These are phyloP conservation scores for Lasiosphaeria hispida DNA, from an alignment of 495 filamentous ascomycete genomes.

Conservation along the genomic window DNA sequence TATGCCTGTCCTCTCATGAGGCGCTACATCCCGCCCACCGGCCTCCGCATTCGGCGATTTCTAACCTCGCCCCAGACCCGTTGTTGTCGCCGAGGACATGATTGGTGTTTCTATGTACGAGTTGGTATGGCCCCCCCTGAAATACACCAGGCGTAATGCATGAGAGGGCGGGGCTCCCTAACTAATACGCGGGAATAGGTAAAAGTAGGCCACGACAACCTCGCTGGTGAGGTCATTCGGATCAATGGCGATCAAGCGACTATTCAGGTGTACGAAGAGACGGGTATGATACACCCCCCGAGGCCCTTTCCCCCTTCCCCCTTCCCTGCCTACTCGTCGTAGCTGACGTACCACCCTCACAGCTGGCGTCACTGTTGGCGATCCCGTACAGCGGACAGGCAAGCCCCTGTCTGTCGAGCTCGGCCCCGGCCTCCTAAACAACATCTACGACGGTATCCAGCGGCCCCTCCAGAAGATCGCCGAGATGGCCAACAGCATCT, in stretches of 20 bases:
- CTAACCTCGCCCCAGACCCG: constrained; percentile 60
- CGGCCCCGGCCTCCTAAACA: constrained; percentile 95
- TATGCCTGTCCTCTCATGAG: not conserved
- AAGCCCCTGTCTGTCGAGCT: constrained; percentile 97
- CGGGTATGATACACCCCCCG: constrained; percentile 55
- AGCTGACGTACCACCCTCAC: constrained; percentile 12
- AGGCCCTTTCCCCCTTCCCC: constrained; percentile 2
- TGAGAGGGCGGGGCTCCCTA: constrained; percentile 24
- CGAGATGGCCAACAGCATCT: constrained; percentile 76
- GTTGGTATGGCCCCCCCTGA: constrained; percentile 51
- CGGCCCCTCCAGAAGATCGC: constrained; percentile 85
- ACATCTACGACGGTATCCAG: constrained; percentile 99
- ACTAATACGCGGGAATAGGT: constrained; percentile 53
- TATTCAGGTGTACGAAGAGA: constrained; percentile 99
- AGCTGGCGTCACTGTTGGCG: constrained; percentile 95
- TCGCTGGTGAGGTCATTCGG: constrained; percentile 97
- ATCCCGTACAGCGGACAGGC: constrained; percentile 84
- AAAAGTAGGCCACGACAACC: constrained; percentile 80
- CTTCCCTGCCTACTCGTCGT: constrained; percentile 12
- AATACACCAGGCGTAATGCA: not conserved
- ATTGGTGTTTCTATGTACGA: constrained; percentile 99
- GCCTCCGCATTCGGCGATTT: constrained; percentile 6
- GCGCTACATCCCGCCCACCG: not conserved
- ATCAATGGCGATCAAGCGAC: constrained; percentile 93
- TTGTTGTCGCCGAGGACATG: constrained; percentile 97